Percentiles rank a stretch among this genome's conserved stretches.
These are phyloP conservation scores for Brassica hybrid DNA, from an alignment of 441 rosid species.

Conservation along the genomic window DNA sequence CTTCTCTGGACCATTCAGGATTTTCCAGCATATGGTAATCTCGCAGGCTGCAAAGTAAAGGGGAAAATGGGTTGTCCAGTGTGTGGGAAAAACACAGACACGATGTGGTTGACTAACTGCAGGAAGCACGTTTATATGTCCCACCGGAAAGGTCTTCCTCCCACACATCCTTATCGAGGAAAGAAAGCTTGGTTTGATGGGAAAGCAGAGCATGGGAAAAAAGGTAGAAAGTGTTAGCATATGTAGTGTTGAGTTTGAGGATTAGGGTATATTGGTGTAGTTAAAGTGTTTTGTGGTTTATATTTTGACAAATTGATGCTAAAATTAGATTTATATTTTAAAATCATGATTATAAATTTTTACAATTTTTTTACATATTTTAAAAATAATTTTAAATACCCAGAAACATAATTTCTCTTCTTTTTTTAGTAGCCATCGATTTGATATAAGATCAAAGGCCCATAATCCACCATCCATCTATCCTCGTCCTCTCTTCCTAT, in stretches of 20 bases:
- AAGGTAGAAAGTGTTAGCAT: background rate
- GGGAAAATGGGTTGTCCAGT: background rate
- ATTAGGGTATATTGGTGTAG: background rate
- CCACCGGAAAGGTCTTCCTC: background rate
- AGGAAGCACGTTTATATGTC: background rate
- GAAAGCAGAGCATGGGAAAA: too few relatives aligned
- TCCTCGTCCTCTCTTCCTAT: background rate
- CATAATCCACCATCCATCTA: background rate
- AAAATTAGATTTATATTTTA: too few relatives aligned
- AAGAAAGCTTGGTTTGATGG: background rate
- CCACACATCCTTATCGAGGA: background rate
- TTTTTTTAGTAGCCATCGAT: background rate
- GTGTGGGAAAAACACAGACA: background rate
- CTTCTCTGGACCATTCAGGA: background rate
- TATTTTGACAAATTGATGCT: background rate
- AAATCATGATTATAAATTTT: background rate
- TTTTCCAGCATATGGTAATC: conserved; percentile 3
- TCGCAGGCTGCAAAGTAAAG: background rate
- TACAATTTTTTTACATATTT: too few relatives aligned
- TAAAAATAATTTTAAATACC: background rate
- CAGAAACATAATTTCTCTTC: background rate
- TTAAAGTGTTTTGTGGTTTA: background rate
- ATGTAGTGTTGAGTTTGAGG: background rate
- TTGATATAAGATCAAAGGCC: background rate
- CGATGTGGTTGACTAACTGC: background rate